Conservation (phyloP, 495 filamentous ascomycete genomes). For the Barbatosphaeria neglecta region DNA sequence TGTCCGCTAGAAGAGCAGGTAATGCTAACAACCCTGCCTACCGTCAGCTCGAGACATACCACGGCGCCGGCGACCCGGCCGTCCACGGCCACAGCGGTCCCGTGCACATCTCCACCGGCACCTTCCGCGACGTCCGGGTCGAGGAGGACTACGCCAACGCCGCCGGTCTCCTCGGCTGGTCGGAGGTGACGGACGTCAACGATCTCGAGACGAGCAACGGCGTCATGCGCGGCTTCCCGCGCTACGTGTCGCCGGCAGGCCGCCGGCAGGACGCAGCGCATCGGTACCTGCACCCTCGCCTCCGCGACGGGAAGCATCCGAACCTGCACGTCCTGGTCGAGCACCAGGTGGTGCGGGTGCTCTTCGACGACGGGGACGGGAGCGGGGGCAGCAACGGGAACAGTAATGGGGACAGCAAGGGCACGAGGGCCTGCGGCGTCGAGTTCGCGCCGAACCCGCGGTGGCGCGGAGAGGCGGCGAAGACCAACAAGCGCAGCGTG, state of each 20-base stretch:
- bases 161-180: conserved; percentile 27
- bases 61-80: conserved; percentile 13
- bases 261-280: conserved; percentile 34
- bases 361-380: too few species aligned
- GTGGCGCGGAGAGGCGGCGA: conserved; percentile 9
- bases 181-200: conserved; percentile 31
- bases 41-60: conserved; percentile 41
- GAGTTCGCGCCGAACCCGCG: conserved; percentile 25
- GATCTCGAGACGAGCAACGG: conserved; percentile 26
- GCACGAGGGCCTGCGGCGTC: conserved; percentile 26
- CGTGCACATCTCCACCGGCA: conserved; percentile 34
- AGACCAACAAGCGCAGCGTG: conserved; percentile 16
- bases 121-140: conserved; percentile 11
- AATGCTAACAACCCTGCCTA: too few species aligned
- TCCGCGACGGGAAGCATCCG: conserved; percentile 31
- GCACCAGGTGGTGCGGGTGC: conserved; percentile 36
- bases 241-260: conserved; percentile 28
- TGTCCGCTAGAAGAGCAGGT: too few species aligned
- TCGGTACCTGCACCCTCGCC: conserved; percentile 30
- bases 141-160: conserved; percentile 33
- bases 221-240: conserved; percentile 15
- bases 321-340: conserved; percentile 43
- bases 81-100: conserved; percentile 39
- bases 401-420: conserved; percentile 26
- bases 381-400: too few species aligned